Percentiles rank a stretch among this genome's conserved stretches.
phyloP scores from a whole-genome alignment of 1,284 basidiomycete genomes.

The Taiwanofungus camphoratus region DNA sequence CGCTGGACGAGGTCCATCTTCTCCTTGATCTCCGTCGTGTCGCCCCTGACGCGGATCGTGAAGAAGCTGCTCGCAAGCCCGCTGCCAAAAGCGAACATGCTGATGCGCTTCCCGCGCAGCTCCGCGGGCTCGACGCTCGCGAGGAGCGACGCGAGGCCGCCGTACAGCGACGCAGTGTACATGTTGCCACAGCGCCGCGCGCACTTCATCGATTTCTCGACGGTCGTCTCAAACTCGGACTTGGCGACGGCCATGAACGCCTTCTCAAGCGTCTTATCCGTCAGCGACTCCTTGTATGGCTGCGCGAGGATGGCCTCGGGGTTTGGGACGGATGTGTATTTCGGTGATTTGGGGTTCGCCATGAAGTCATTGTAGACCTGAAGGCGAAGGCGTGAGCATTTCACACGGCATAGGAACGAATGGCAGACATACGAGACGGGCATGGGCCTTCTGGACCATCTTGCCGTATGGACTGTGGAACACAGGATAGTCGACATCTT shows the following conservation, averaged over 20 bases:
- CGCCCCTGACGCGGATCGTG: slow-evolving; percentile 79
- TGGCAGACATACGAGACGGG: slow-evolving; percentile 56
- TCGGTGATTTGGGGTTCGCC: slow-evolving; percentile 65
- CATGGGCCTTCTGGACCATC: slow-evolving; percentile 96
- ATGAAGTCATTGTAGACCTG: slow-evolving; percentile 88
- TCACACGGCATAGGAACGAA: neutral
- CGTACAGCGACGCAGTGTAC: slow-evolving; percentile 98
- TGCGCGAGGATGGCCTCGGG: slow-evolving; percentile 64
- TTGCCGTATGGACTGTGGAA: slow-evolving; percentile 98
- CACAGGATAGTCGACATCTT: slow-evolving; percentile 84
- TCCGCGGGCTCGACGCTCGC: slow-evolving; percentile 62
- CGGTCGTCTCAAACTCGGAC: slow-evolving; percentile 63
- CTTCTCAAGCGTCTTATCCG: slow-evolving; percentile 96
- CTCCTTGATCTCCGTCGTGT: slow-evolving; percentile 73
- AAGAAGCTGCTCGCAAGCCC: slow-evolving; percentile 93
- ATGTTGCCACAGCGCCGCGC: slow-evolving; percentile 93
- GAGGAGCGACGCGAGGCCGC: slow-evolving; percentile 83
- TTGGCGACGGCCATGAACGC: slow-evolving; percentile 78
- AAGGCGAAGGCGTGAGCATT: neutral
- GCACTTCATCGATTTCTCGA: slow-evolving; percentile 76
- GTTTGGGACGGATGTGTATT: slow-evolving; percentile 71
- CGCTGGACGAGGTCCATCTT: slow-evolving; percentile 79
- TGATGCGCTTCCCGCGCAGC: slow-evolving; percentile 76
- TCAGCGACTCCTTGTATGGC: slow-evolving; percentile 70
- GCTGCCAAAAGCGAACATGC: slow-evolving; percentile 92